phyloP scores from a whole-genome alignment of 2,329 filamentous ascomycete genomes.

The Nothophoma quercina region DNA sequence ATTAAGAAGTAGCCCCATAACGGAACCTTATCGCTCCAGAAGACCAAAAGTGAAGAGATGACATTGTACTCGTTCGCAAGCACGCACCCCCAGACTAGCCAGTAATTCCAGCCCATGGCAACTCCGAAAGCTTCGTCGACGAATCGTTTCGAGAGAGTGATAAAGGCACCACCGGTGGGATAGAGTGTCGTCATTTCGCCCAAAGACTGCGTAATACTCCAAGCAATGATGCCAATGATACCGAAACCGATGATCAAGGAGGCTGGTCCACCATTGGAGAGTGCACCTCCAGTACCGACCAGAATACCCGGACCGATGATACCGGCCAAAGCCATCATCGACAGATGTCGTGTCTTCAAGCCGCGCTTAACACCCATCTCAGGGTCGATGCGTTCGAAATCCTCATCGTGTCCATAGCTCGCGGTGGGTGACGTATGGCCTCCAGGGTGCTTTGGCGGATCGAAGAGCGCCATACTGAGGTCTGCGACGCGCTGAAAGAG shows the following conservation, averaged over 20 bases:
- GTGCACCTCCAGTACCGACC: conserved; percentile 73
- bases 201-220: conserved; percentile 73
- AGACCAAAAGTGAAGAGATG: conserved; percentile 69
- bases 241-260: conserved; percentile 78
- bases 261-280: conserved; percentile 73
- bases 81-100: conserved; percentile 69
- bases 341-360: conserved; percentile 71
- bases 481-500: background rate
- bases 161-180: conserved; percentile 74
- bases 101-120: conserved; percentile 45
- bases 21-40: conserved; percentile 65
- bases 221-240: conserved; percentile 74
- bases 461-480: conserved; percentile 29
- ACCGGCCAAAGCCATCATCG: conserved; percentile 61
- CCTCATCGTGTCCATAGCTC: conserved; percentile 32
- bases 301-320: conserved; percentile 74
- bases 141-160: conserved; percentile 73
- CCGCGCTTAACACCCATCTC: conserved; percentile 72
- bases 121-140: conserved; percentile 28
- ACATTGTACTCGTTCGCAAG: conserved; percentile 76
- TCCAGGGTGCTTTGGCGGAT: conserved; percentile 25
- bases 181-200: conserved; percentile 78
- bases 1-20: conserved; percentile 53
- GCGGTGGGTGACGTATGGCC: conserved; percentile 27
- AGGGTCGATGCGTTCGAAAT: conserved; percentile 58